Evolutionary conservation across 495 filamentous ascomycete genomes (phyloP).

Genomic region (Emericellopsis terricola): DNA sequence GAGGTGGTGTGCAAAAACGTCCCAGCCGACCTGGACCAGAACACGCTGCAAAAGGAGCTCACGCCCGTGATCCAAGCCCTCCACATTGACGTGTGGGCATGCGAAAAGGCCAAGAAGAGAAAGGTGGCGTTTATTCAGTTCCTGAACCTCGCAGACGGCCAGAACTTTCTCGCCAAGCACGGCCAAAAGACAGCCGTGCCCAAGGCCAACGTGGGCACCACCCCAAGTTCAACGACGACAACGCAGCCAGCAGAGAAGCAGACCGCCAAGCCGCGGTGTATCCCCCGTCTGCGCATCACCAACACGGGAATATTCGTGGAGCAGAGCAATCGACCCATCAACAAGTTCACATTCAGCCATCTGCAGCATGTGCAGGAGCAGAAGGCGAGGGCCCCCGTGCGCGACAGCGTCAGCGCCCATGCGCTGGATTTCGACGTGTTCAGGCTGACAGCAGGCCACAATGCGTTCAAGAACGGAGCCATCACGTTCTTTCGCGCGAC

Average conservation of each 20-base stretch:
- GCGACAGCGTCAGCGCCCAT: too few species aligned
- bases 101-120: slow-evolving; percentile 13
- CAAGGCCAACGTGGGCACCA: neutral
- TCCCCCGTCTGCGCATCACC: neutral
- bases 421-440: too few species aligned
- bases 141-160: slow-evolving; percentile 15
- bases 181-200: too few species aligned
- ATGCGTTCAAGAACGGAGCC: too few species aligned
- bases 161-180: slow-evolving; percentile 15
- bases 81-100: slow-evolving; percentile 15
- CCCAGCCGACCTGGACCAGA: slow-evolving; percentile 14
- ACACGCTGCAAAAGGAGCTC: slow-evolving; percentile 14
- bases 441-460: too few species aligned
- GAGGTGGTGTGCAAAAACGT: slow-evolving; percentile 24
- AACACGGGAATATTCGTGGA: slow-evolving; percentile 1
- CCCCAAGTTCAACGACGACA: too few species aligned
- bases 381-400: too few species aligned
- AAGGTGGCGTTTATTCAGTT: slow-evolving; percentile 16
- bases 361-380: neutral
- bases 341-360: neutral
- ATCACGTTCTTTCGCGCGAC: too few species aligned
- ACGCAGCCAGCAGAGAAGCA: neutral
- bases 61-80: slow-evolving; percentile 13
- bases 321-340: neutral
- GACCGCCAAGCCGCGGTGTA: neutral